A percentile compares a stretch with the other conserved stretches of the same genome.
phyloP scores from a whole-genome alignment of 257 asterid genomes.

The Hygrophila difformis region DNA sequence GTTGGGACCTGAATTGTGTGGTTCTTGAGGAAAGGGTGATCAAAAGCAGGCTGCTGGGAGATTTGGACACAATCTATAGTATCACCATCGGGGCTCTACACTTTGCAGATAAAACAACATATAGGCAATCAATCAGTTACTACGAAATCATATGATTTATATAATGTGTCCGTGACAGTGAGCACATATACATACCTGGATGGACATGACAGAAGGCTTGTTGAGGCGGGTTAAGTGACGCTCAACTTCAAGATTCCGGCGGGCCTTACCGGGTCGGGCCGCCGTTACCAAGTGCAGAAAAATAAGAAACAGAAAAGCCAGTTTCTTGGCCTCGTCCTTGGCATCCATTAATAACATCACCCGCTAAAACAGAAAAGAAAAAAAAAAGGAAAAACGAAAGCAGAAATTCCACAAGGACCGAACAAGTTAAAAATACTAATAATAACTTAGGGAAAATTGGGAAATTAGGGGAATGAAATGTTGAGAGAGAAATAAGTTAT shows the following conservation, averaged over 20 bases:
- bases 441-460: too few relatives aligned
- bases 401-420: too few relatives aligned
- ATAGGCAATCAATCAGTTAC: too few relatives aligned
- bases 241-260: constrained; percentile 42
- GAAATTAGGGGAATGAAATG: too few relatives aligned
- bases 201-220: constrained; percentile 56
- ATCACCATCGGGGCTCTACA: constrained; percentile 91
- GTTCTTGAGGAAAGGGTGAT: constrained; percentile 60
- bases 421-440: too few relatives aligned
- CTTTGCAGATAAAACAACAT: constrained; percentile 10
- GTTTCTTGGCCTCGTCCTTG: too few relatives aligned
- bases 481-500: too few relatives aligned
- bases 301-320: constrained; percentile 21
- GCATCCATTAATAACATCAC: too few relatives aligned
- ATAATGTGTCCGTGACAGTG: too few relatives aligned
- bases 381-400: too few relatives aligned
- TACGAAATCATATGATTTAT: too few relatives aligned
- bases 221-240: constrained; percentile 48
- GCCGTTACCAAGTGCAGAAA: constrained; percentile 26
- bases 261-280: constrained; percentile 21
- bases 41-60: constrained; percentile 82
- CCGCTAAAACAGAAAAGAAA: too few relatives aligned
- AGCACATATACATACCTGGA: constrained; percentile 69
- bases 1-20: constrained; percentile 63
- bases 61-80: constrained; percentile 68